A percentile compares a stretch with the other conserved stretches of the same genome.
Evolutionary conservation across 148 eudicot species (phyloP).

Genomic region (Nyssa sinensis): DNA sequence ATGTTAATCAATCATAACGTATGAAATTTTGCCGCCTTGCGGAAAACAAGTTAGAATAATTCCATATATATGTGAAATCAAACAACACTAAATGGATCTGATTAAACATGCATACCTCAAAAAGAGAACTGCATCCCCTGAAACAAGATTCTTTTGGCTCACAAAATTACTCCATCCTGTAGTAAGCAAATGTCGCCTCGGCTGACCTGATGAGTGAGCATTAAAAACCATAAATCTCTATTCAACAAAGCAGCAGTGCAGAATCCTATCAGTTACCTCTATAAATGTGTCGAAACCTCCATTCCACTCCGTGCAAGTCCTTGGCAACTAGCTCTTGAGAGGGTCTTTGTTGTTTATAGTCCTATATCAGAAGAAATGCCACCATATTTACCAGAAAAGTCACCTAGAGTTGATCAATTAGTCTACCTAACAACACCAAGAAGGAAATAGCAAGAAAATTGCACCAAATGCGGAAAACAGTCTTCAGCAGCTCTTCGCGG

Average conservation of each 20-base stretch:
- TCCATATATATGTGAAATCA: not conserved
- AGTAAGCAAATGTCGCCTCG: conserved; percentile 88
- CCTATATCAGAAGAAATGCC: conserved; percentile 37
- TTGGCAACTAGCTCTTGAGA: conserved; percentile 86
- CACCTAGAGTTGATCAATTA: not conserved
- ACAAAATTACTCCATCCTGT: conserved; percentile 94
- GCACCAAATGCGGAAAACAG: conserved; percentile 86
- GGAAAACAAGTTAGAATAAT: not conserved
- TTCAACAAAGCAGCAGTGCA: conserved; percentile 6
- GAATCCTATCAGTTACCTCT: conserved; percentile 51
- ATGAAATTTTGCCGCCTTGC: not conserved
- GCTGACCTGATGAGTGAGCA: conserved; percentile 65
- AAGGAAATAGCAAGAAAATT: conserved; percentile 3
- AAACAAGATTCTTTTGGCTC: conserved; percentile 76
- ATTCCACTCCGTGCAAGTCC: conserved; percentile 92
- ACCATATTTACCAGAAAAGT: not conserved
- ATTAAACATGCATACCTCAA: conserved; percentile 52
- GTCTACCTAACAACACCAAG: not conserved
- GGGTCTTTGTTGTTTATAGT: conserved; percentile 81
- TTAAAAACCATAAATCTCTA: not conserved
- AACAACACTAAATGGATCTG: not conserved
- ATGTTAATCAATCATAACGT: not conserved
- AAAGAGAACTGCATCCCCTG: conserved; percentile 94
- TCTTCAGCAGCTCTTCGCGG: conserved; percentile 97
- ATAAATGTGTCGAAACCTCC: conserved; percentile 90